These are phyloP conservation scores for Diplodia intermedia DNA, from an alignment of 2,329 filamentous ascomycete species.

Conservation along the genomic window DNA sequence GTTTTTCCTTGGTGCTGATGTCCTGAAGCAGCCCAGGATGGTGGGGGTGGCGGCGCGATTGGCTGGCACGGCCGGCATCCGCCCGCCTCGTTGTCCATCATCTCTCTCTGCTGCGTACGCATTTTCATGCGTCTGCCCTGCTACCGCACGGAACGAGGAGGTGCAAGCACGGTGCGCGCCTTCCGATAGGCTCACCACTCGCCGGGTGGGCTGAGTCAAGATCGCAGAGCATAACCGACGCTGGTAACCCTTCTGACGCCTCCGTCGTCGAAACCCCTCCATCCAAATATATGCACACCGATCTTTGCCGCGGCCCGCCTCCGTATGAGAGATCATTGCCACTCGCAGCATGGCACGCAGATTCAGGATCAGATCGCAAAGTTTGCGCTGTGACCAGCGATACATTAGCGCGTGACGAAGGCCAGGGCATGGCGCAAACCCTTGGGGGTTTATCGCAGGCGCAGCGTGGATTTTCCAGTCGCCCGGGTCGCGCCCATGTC, in stretches of 20 bases:
- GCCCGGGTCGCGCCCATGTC: not conserved
- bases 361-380: conserved; percentile 7
- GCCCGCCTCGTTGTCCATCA: not conserved
- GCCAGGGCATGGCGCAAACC: not conserved
- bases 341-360: conserved; percentile 10
- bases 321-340: conserved; percentile 4
- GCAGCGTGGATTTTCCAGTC: not conserved
- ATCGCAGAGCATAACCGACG: not conserved
- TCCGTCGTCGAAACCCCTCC: conserved; percentile 3
- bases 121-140: too few relatives aligned
- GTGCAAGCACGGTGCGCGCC: not conserved
- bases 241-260: not conserved
- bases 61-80: conserved; percentile 10
- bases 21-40: not conserved
- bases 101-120: not conserved
- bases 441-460: not conserved
- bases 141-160: too few relatives aligned
- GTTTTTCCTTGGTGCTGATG: conserved; percentile 11
- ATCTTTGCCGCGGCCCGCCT: not conserved
- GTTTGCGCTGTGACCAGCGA: conserved; percentile 6
- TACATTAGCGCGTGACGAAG: conserved; percentile 26
- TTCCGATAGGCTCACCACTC: conserved; percentile 8
- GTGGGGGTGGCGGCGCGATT: conserved; percentile 22
- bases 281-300: conserved; percentile 1
- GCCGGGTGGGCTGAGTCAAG: not conserved